Evolutionary conservation across 176 grass and related monocot species (phyloP), one percentile per base, ranked within the genome.

Genomic region (Secale cereale): DNA sequence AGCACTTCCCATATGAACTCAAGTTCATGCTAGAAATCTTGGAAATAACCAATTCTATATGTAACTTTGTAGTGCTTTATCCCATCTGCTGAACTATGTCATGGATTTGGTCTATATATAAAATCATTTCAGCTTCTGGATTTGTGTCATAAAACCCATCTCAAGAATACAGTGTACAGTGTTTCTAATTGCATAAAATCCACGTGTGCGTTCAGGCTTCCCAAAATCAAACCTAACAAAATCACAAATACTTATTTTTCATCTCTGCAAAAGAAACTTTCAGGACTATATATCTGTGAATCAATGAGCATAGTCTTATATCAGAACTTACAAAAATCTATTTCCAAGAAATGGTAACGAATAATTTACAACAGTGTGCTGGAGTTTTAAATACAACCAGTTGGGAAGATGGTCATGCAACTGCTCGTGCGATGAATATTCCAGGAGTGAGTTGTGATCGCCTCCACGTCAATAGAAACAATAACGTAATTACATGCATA

Each of bases 61-160:
- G 36, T 39, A 39, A 39, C 36, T 39, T 9, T 39, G 36, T 39
- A 39, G 36, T 8, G 36, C 8, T n/a, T 91, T 93, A 97, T 70
- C 94, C 87, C 87, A 97, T 93, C 91, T 87, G 91, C 30, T 75
- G 71, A 28, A 97, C 89, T 3, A 97, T 97, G 84, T 97, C 91
- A 74, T 91, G 82, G 67, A 93, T 93, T 54, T 97, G 94, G 60
- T 97, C 94, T 45, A 97, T 93, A 76, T 93, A 97, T 80, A 93
- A 91, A 86, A 70, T 80, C 79, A 93, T 97, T 83, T 93, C 91
- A 57, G 91, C 94, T 82, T 97, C 91, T 45, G 91, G 94, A 74
- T 97, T 97, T 52, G 89, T 97, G 65, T 97, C 94, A 82, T 97
- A 91, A 85, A 93, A 97, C 79, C 94, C 93, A 69, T 83, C 39